These are phyloP conservation scores for Lippia alba DNA, from an alignment of 305 asterid species.

Conservation along the genomic window DNA sequence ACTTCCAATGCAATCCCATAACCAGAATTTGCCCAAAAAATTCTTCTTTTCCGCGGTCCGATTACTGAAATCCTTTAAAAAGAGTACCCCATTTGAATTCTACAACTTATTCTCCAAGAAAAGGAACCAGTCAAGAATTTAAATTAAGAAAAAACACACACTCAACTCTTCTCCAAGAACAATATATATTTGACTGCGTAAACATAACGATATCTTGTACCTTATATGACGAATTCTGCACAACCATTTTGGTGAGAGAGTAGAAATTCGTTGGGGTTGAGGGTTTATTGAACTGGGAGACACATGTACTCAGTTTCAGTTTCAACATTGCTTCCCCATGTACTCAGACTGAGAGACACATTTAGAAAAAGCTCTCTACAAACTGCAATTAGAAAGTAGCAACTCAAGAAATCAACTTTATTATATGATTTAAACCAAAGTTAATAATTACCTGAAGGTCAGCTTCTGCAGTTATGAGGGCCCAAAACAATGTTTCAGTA, in stretches of 20 bases:
- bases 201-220: constrained; percentile 34
- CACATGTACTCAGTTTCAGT: constrained; percentile 43
- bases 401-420: not conserved
- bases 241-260: constrained; percentile 58
- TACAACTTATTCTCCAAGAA: constrained; percentile 20
- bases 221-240: constrained; percentile 64
- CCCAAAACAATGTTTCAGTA: not conserved
- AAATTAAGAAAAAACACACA: constrained; percentile 5
- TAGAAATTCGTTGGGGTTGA: constrained; percentile 34
- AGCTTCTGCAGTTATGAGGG: constrained; percentile 1
- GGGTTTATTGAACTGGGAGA: constrained; percentile 43
- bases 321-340: constrained; percentile 18
- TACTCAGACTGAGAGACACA: constrained; percentile 23
- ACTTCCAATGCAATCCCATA: constrained; percentile 29
- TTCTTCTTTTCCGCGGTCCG: not conserved
- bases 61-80: constrained; percentile 5
- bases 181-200: not conserved
- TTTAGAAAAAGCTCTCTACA: not conserved
- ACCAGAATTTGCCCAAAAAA: not conserved
- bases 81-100: not conserved
- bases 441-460: not conserved
- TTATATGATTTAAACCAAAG: constrained; percentile 4
- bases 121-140: not conserved
- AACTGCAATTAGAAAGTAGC: constrained; percentile 11
- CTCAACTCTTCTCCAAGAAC: not conserved